Conservation (phyloP, 441 rosid species). For the California macrophylla region DNA sequence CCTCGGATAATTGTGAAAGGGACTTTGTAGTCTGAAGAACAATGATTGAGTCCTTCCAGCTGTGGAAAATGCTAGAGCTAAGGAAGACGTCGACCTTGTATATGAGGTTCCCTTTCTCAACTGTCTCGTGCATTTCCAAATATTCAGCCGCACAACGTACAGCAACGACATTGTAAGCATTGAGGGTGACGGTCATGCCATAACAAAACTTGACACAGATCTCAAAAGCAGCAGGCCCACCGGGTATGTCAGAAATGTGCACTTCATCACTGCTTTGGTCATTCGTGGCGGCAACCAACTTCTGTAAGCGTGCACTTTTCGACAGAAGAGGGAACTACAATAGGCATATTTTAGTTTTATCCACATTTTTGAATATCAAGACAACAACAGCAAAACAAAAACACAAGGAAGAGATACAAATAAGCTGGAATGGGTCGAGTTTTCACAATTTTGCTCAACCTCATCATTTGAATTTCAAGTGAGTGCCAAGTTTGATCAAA, state of each 20-base stretch:
- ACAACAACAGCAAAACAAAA: background rate
- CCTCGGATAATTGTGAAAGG: constrained; percentile 74
- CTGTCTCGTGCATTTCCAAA: constrained; percentile 82
- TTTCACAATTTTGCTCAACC: background rate
- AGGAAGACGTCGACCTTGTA: constrained; percentile 83
- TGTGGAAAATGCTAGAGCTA: constrained; percentile 66
- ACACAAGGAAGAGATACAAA: constrained; percentile 9
- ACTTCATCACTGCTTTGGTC: constrained; percentile 56
- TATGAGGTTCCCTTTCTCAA: constrained; percentile 70
- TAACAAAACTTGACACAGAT: constrained; percentile 93
- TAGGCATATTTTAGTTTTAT: background rate
- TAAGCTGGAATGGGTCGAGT: background rate
- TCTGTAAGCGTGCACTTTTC: constrained; percentile 64
- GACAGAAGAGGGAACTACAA: constrained; percentile 89
- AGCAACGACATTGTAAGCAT: constrained; percentile 74
- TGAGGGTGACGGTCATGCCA: constrained; percentile 78
- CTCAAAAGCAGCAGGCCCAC: constrained; percentile 83
- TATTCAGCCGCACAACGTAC: constrained; percentile 87
- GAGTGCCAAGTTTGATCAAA: too few relatives aligned
- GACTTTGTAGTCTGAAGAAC: constrained; percentile 80
- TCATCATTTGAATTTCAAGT: background rate
- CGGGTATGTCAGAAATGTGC: constrained; percentile 56
- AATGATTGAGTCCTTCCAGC: constrained; percentile 95
- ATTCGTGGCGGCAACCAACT: constrained; percentile 39
- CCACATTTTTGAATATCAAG: too few relatives aligned